A percentile compares a stretch with the other conserved stretches of the same genome.
Evolutionary conservation across 345 rosid species (phyloP).

Genomic region (Corchorus olitorius): DNA sequence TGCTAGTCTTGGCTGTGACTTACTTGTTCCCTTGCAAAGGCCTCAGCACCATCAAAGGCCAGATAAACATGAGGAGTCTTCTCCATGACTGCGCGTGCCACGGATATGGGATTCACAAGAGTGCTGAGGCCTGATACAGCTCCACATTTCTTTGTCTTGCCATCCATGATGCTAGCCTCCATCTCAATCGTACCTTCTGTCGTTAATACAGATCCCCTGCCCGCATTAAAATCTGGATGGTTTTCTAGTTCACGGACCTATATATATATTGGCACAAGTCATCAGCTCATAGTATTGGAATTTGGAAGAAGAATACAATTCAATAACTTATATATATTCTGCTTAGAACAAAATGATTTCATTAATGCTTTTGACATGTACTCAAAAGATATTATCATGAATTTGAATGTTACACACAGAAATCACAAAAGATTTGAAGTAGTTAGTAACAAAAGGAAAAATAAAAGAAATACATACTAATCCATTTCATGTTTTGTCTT

Average conservation of each 20-base stretch:
- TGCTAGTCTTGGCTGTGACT: conserved; percentile 20
- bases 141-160: conserved; percentile 80
- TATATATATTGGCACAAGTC: background rate
- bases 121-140: conserved; percentile 91
- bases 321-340: background rate
- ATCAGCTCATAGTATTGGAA: background rate
- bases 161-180: conserved; percentile 98
- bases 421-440: too few relatives aligned
- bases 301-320: background rate
- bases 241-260: conserved; percentile 90
- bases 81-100: conserved; percentile 90
- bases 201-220: conserved; percentile 86
- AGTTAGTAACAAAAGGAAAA: too few relatives aligned
- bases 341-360: too few relatives aligned
- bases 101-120: conserved; percentile 76
- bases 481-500: too few relatives aligned
- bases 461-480: too few relatives aligned
- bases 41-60: conserved; percentile 84
- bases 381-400: too few relatives aligned
- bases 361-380: too few relatives aligned
- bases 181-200: conserved; percentile 78
- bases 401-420: too few relatives aligned
- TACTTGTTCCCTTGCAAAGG: conserved; percentile 91
- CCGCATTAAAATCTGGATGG: conserved; percentile 81
- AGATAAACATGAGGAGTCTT: conserved; percentile 89